Evolutionary conservation across 805 yeast genomes (phyloP), one percentile per base, ranked within the genome.

Genomic region (Metschnikowia kofuensis): DNA sequence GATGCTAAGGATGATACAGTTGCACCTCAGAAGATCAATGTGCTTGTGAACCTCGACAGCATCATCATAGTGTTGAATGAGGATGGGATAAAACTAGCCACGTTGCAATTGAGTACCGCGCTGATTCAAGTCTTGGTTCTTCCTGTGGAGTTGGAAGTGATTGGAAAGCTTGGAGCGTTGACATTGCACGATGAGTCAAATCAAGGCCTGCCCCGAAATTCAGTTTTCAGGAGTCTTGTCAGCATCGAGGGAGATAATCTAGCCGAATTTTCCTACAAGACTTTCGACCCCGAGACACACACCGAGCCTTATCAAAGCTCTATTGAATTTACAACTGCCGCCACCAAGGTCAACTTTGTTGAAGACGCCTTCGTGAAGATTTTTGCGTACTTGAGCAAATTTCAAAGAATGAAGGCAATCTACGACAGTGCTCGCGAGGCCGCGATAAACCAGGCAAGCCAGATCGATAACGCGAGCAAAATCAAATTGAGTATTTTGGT

Each of bases 361-460:
- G 96, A 92, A 58, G 86, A 83, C 50, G 86, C 97, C 0, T 76
- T 90, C 49, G 76, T 83, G 32, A 78, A 84, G 54, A 77, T 95
- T 10, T 60, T 85, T 30, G 73, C 77, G 10, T 92, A 82, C 58
- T 69, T 89, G 58, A 80, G 80, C 54, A 86, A 85, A 56, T 87
- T 95, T 60, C 85, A 82, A 50, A 79, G 79, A 56, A 89, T 92
- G 96, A 94, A 94, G 65, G 80, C 79, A 4, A 75, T 91, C n/a
- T 95, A 87, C 65, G 99, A 94, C 60, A 72, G 79, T 16, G 96
- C 98, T 0, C 78, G 98, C 49, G 89, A 85, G 59, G 88, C 90
- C 10, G 96, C 98, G 0, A 79, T 89, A 56, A 80, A 85, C 56
- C 96, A 88, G 63, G 94, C 94, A 0, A 81, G 73, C 39, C 83